Base-by-base conservation (phyloP, 1,139 yeast species). In the Geotrichum reessii region DNA sequence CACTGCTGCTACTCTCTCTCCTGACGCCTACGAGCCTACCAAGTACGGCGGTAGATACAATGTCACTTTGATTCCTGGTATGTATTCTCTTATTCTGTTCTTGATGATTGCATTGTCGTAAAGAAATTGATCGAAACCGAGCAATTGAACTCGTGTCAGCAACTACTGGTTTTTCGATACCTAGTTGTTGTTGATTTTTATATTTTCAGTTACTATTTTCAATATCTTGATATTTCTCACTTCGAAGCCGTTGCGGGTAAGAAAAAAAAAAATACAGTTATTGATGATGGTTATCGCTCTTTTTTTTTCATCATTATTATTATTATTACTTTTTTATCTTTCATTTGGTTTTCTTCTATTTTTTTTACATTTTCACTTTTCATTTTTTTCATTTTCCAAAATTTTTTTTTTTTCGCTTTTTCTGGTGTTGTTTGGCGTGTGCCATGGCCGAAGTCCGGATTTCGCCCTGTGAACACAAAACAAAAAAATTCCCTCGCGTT, bases 11-110 rank as follows among this genome's bases (percentile, higher is more conserved):
- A 62, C 63, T 58, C 62, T 65, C 52, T 60, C 63, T 52, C 62
- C 62, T 17, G 59, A 58, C 28, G 60, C 69, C 63, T 82, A 82
- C 63, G 79, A 86, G 70, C 96, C 96, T 70, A 88, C 88, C 81
- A 88, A 90, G 78, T 91, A 90, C 77, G 98, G 98, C 68, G 96
- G 97, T 64, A 86, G 86, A 74, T 92, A 83, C 81, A 87, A 92
- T 60, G 96, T 91, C 61, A 91, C 97, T 59, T 81, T 93, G 74
- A 87, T 93, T 70, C 98, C 98, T 64, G 93, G 92, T 75, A 65
- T 44, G 72, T 66, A n/a, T 28, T 33, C 25, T 27, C n/a, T 14
- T 14, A 21, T n/a, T 11, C 25, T 50, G 50, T 22, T 24, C 31
- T 27, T 24, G 9, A 22, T 8, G 25, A 6, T 49, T 25, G 24